Evolutionary conservation across 805 yeast species (phyloP), one percentile per base, ranked within the genome.

Genomic region (Clavispora fructus): DNA sequence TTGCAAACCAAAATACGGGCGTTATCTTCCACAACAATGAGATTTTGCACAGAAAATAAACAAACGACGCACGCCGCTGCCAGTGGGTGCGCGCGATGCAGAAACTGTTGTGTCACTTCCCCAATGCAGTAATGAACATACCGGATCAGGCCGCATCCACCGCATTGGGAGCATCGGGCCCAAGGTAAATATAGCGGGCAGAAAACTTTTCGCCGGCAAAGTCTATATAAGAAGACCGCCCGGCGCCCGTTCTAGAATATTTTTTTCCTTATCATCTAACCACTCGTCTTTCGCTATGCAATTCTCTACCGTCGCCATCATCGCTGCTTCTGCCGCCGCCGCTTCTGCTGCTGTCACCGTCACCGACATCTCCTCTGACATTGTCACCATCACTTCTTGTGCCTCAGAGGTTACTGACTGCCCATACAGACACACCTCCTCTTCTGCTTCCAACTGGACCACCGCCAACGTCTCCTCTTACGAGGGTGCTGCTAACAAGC

Each of bases 261-360:
- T 48, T 53, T 52, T 40, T 41, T 39, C 41, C 52, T 50, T 52
- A 53, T 47, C 58, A 43, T 41, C 55, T 64, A 66, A 68, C 71
- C 48, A 47, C 52, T 19, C 35, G 55, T 50, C 59, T 49, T 44
- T 55, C 59, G 59, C 33, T 41, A 55, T 55, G 59, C 58, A 55
- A 48, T 55, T 55, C 59, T 50, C 59, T 42, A 52, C 57, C 45
- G 48, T 55, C 55, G 58, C 57, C 35, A 42, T 47, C 48, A 41
- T 55, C 53, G 54, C 53, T 28, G 58, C 58, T 32, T 53, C 55
- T 39, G 52, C 53, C 29, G 54, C 56, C 44, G 48, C 55, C 38
- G 47, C 38, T 27, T 55, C 50, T 40, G 50, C 59, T 41, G 63
- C 67, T 48, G 51, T 44, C 50, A 47, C 52, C 29, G 47, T 37